Conservation (phyloP, 1,284 basidiomycete genomes). For the Phylloboletellus chloephorus region DNA sequence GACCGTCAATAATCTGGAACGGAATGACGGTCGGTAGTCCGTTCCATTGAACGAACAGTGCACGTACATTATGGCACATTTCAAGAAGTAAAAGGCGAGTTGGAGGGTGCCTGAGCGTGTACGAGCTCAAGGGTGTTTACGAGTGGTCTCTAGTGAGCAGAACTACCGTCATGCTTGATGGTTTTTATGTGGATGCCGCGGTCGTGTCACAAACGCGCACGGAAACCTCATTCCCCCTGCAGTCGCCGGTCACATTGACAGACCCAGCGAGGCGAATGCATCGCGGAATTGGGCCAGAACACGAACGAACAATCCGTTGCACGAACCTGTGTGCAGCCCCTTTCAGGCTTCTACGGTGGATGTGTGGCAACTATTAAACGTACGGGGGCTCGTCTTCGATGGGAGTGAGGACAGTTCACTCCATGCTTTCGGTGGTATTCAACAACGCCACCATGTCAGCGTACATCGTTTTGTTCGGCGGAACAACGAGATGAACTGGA, state of each 20-base stretch:
- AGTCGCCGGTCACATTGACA: constrained; percentile 32
- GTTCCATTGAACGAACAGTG: constrained; percentile 9
- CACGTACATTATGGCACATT: constrained; percentile 76
- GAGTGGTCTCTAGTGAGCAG: constrained; percentile 16
- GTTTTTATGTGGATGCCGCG: constrained; percentile 30
- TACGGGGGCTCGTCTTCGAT: constrained; percentile 8
- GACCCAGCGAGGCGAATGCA: constrained; percentile 33
- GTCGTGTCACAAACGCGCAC: constrained; percentile 34
- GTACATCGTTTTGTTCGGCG: constrained; percentile 16
- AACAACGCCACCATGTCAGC: constrained; percentile 1
- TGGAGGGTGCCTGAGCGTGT: constrained; percentile 12
- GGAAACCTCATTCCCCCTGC: constrained; percentile 38
- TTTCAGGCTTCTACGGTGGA: constrained; percentile 11
- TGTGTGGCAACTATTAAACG: constrained; percentile 16
- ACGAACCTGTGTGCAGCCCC: constrained; percentile 13
- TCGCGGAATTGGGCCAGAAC: constrained; percentile 21
- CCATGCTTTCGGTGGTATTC: constrained; percentile 5
- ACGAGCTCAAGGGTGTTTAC: constrained; percentile 17
- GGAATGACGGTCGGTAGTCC: constrained; percentile 6
- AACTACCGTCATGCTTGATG: constrained; percentile 16
- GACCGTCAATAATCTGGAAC: constrained; percentile 68
- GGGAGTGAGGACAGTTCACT: constrained; percentile 1
- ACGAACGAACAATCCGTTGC: constrained; percentile 24
- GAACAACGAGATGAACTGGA: constrained; percentile 16
- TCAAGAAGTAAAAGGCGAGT: constrained; percentile 16